Evolutionary conservation across 2,329 filamentous ascomycete genomes (phyloP), one percentile per base, ranked within the genome.

Genomic region (Fusarium mangiferae): DNA sequence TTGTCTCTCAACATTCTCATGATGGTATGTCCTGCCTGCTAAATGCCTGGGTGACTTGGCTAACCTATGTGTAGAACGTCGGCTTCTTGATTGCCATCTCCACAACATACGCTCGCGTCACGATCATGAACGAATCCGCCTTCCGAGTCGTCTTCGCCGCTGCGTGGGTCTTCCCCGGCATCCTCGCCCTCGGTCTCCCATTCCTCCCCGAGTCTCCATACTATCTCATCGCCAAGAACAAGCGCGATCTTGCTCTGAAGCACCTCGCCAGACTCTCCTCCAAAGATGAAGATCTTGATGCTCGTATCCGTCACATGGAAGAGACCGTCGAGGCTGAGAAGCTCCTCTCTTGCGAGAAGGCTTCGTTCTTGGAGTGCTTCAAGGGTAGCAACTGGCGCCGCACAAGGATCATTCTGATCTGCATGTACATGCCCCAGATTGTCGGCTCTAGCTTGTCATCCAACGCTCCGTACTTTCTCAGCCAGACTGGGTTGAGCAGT

Each of bases 371-470:
- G 9, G 62, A 68, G 28, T 68, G 66, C 17, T 68, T 68, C 54
- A 68, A 38, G 28, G 66, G 66, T 2, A 54, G 18, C 62, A 68
- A 68, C 18, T 68, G 62, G 66, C 66, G 66, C 6, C 66, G 66
- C 20, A 68, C 66, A 9, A 48, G 62, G 22, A 67, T 68, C 3
- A 68, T 68, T 42, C 36, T 68, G 24, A 67, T 68, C 30, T 67
- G 66, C 35, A 68, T 68, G 54, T 68, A 68, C 28, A 68, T 68
- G 66, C 66, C 62, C 3, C 62, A 68, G 54, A 68, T 68, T 33
- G 46, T 46, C 1, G 62, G 66, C 6, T 20, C 62, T 1, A 67
- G 62, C 12, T 26, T 68, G n/a, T 68, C 54, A 0, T 68, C 62
- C 24, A 68, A 68, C 6, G 66, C 59, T 24, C 63, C 59, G 5